Conservation (phyloP, 495 filamentous ascomycete species). For the Talaromyces trachyspermus region DNA sequence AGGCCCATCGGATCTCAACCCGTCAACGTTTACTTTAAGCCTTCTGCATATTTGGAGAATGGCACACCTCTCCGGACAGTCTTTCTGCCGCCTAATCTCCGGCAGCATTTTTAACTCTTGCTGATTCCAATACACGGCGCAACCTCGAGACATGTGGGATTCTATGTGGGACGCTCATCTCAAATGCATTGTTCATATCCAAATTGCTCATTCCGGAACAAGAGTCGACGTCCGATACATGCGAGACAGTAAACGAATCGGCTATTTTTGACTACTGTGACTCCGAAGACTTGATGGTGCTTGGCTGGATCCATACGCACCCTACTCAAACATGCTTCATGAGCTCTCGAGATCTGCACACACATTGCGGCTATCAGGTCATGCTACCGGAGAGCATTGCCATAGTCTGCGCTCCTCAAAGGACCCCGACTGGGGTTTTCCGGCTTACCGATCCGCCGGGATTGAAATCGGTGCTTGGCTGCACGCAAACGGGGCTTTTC, state of each 20-base stretch:
- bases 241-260: slow-evolving; percentile 81
- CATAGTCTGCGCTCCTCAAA: slow-evolving; percentile 90
- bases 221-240: slow-evolving; percentile 81
- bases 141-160: slow-evolving; percentile 95
- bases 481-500: slow-evolving; percentile 68
- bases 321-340: slow-evolving; percentile 96
- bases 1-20: slow-evolving; percentile 30
- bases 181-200: slow-evolving; percentile 87
- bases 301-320: slow-evolving; percentile 98
- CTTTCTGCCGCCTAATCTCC: slow-evolving; percentile 73
- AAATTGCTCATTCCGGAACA: slow-evolving; percentile 88
- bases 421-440: slow-evolving; percentile 82
- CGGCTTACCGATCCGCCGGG: slow-evolving; percentile 90
- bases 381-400: slow-evolving; percentile 95
- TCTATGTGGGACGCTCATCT: slow-evolving; percentile 81
- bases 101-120: slow-evolving; percentile 63
- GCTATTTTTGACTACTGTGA: slow-evolving; percentile 83
- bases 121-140: slow-evolving; percentile 62
- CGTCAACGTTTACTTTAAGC: slow-evolving; percentile 69
- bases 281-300: slow-evolving; percentile 72
- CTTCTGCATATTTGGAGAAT: slow-evolving; percentile 81
- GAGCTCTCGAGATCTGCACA: slow-evolving; percentile 89
- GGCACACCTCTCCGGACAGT: slow-evolving; percentile 78
- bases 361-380: slow-evolving; percentile 84
- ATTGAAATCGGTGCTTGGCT: slow-evolving; percentile 68